These are phyloP conservation scores for Triticum aestivum DNA, from an alignment of 176 grass and related monocot species.

Conservation along the genomic window IWGSC_CS_RefSeq_v2.1 NC_057795.1:637982429-637982928, in stretches of 20 bases:
- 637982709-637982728: not conserved
- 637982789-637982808: not conserved
- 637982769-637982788: not conserved
- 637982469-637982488: not conserved
- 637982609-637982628: not conserved
- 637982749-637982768: not conserved
- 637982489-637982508: not conserved
- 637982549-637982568: not conserved
- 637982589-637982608: not conserved
- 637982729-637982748: not conserved
- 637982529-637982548: not conserved
- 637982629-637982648: not conserved
- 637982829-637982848: not conserved
- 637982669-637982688: not conserved
- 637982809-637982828: not conserved
- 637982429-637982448: not conserved
- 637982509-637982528: not conserved
- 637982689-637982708: not conserved
- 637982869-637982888: not conserved
- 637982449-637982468: not conserved
- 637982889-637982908: not conserved
- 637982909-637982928: not conserved
- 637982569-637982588: not conserved
- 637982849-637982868: not conserved
- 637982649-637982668: not conserved